phyloP scores from a whole-genome alignment of 2,329 filamentous ascomycete genomes.

The Talaromyces rugulosus region DNA sequence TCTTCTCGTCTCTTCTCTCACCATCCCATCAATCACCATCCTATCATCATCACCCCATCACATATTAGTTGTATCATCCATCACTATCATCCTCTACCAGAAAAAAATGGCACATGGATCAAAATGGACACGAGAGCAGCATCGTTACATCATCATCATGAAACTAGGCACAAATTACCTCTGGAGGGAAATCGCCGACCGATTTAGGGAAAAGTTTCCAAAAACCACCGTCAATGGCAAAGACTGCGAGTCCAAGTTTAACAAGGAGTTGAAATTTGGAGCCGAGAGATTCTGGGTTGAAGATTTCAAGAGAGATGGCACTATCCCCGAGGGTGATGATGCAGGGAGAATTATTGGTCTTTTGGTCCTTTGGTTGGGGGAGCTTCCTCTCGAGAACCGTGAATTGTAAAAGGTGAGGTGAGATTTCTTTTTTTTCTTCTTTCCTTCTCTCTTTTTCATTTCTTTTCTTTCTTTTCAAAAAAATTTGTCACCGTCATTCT shows the following conservation, averaged over 20 bases:
- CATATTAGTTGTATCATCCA: background rate
- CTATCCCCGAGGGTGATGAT: background rate
- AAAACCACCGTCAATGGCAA: background rate
- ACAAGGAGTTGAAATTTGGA: slow-evolving; percentile 7
- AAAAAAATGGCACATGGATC: slow-evolving; percentile 8
- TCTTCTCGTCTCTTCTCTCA: background rate
- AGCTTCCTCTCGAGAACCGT: background rate
- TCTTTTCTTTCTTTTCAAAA: background rate
- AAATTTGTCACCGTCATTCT: background rate
- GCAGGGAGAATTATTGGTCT: background rate
- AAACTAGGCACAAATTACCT: background rate
- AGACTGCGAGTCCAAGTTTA: slow-evolving; percentile 8
- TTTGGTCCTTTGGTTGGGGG: background rate
- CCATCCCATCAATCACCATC: background rate
- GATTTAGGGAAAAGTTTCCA: background rate
- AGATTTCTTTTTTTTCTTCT: background rate
- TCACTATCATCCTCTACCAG: background rate
- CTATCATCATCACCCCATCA: background rate
- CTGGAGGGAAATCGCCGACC: slow-evolving; percentile 2
- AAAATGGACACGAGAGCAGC: background rate
- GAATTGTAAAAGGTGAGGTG: background rate
- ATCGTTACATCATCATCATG: slow-evolving; percentile 5
- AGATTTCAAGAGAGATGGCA: background rate
- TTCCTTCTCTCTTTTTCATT: background rate
- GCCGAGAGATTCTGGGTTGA: background rate